Percentiles rank a stretch among this genome's conserved stretches.
phyloP scores from a whole-genome alignment of 352 stramenopile species.

The Pythium rhizo-oryzae region DNA sequence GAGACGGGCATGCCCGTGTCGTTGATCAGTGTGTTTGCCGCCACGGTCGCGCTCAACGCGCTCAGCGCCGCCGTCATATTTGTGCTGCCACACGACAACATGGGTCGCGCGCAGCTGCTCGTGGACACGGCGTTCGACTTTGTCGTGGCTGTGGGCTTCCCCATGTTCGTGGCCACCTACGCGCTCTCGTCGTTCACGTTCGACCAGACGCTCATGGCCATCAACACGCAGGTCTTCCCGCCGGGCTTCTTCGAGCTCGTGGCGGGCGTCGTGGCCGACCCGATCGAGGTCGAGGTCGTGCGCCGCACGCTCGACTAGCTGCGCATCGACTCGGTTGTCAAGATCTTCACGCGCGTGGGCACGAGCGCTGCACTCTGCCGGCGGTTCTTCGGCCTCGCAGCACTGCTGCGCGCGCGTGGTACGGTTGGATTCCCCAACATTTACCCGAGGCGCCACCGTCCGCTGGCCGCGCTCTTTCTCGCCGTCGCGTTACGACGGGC shows the following conservation, averaged over 20 bases:
- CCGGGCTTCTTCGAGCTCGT: constrained; percentile 33
- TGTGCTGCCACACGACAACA: background rate
- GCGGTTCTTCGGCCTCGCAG: constrained; percentile 11
- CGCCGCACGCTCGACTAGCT: constrained; percentile 37
- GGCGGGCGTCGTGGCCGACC: constrained; percentile 33
- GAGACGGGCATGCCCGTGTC: constrained; percentile 13
- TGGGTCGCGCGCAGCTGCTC: constrained; percentile 19
- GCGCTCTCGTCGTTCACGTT: constrained; percentile 35
- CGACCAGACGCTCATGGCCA: constrained; percentile 31
- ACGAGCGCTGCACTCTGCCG: constrained; percentile 34
- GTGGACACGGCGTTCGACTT: constrained; percentile 45
- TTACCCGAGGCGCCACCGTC: background rate
- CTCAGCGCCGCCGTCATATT: background rate
- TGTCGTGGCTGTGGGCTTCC: constrained; percentile 35
- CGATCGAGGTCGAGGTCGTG: constrained; percentile 31
- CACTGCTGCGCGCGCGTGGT: constrained; percentile 28
- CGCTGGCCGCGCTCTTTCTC: background rate
- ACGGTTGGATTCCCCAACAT: background rate
- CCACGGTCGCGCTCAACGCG: constrained; percentile 1
- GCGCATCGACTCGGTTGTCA: constrained; percentile 30
- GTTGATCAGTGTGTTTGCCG: constrained; percentile 9
- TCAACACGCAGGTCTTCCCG: constrained; percentile 41
- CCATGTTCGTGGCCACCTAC: constrained; percentile 32
- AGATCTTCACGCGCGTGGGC: constrained; percentile 37
- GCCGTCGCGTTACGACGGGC: background rate